Evolutionary conservation across 2,329 filamentous ascomycete genomes (phyloP).

Genomic region (Pseudocercospora cruenta): DNA sequence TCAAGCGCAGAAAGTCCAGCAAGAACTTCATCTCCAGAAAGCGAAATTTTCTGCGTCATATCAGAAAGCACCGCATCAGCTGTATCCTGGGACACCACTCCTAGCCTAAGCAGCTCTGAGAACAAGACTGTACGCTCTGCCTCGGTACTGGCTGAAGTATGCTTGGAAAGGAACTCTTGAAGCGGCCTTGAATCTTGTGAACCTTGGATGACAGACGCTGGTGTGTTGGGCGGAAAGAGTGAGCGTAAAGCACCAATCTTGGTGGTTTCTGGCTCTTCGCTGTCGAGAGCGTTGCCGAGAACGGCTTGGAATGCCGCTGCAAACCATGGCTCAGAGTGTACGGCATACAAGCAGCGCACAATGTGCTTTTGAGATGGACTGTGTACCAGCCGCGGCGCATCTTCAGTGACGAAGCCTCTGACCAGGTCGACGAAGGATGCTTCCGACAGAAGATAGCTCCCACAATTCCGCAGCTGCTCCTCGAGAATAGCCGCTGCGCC

Average conservation of each 20-base stretch:
- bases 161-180: conserved; percentile 17
- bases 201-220: conserved; percentile 41
- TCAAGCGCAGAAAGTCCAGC: conserved; percentile 39
- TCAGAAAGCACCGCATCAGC: conserved; percentile 43
- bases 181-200: conserved; percentile 35
- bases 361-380: conserved; percentile 72
- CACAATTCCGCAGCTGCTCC: conserved; percentile 52
- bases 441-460: conserved; percentile 45
- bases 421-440: conserved; percentile 48
- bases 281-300: conserved; percentile 24
- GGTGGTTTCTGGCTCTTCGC: conserved; percentile 26
- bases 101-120: conserved; percentile 27
- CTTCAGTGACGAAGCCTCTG: conserved; percentile 55
- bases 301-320: conserved; percentile 32
- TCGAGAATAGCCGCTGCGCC: conserved; percentile 65
- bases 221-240: conserved; percentile 40
- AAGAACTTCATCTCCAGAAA: conserved; percentile 32
- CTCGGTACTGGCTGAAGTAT: background rate
- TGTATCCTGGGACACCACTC: conserved; percentile 41
- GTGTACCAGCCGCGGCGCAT: conserved; percentile 62
- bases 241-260: conserved; percentile 32
- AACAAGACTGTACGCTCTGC: conserved; percentile 15
- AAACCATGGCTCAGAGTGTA: conserved; percentile 41
- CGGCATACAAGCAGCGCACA: conserved; percentile 65
- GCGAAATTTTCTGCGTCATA: conserved; percentile 44